Conservation (phyloP, 257 asterid genomes). For the Penstemon newberryi region DNA sequence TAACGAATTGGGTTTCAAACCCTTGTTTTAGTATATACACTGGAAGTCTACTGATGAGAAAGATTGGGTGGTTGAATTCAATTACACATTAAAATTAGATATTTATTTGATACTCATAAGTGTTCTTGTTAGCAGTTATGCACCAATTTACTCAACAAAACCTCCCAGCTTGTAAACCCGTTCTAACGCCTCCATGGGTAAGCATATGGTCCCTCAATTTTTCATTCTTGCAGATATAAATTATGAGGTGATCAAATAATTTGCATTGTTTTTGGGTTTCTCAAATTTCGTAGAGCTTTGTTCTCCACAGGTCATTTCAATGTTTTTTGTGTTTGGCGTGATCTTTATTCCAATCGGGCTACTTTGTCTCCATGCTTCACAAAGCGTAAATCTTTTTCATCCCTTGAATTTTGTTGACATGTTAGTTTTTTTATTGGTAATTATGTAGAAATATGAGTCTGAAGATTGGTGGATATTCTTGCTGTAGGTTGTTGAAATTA, state of each 20-base stretch:
- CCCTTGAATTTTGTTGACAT: constrained; percentile 1
- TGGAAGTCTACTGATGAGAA: neutral
- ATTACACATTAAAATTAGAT: constrained; percentile 8
- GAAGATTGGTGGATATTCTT: constrained; percentile 19
- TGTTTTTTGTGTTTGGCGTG: constrained; percentile 57
- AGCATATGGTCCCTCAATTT: constrained; percentile 22
- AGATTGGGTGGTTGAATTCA: constrained; percentile 10
- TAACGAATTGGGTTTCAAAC: neutral
- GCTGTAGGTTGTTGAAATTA: constrained; percentile 68
- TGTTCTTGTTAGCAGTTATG: constrained; percentile 46
- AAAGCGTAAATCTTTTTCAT: constrained; percentile 44
- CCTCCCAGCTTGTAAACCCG: constrained; percentile 85
- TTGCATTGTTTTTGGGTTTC: constrained; percentile 2
- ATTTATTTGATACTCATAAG: neutral
- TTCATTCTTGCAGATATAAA: constrained; percentile 3
- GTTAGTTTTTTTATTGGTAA: constrained; percentile 6
- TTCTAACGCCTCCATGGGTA: constrained; percentile 71
- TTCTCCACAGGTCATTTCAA: constrained; percentile 58
- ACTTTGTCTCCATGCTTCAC: constrained; percentile 61
- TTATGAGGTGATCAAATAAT: constrained; percentile 2
- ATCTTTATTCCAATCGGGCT: constrained; percentile 68
- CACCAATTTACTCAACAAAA: constrained; percentile 70
- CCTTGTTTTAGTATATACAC: neutral
- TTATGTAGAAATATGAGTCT: constrained; percentile 8
- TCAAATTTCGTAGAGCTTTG: constrained; percentile 12